These are phyloP conservation scores for Pythium folliculosum DNA, from an alignment of 352 stramenopile species.

Conservation along the genomic window DNA sequence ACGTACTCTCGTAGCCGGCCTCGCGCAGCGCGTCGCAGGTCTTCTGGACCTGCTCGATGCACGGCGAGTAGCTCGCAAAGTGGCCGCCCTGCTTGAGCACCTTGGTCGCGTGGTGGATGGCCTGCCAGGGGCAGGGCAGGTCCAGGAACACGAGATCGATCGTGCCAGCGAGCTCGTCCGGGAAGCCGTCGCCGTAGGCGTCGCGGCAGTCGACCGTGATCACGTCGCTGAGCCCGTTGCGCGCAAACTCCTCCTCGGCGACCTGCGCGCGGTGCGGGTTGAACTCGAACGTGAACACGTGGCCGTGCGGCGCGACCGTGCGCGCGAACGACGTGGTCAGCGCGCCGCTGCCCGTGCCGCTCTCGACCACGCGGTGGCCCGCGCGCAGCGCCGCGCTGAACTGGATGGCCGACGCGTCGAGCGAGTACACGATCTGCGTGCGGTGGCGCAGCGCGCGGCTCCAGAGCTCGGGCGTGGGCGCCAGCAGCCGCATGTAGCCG, in stretches of 20 bases:
- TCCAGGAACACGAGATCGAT: slow-evolving; percentile 98
- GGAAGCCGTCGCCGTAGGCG: slow-evolving; percentile 92
- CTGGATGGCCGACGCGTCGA: slow-evolving; percentile 93
- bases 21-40: slow-evolving; percentile 72
- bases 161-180: slow-evolving; percentile 54
- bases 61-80: slow-evolving; percentile 98
- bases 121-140: slow-evolving; percentile 97
- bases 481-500: slow-evolving; percentile 95
- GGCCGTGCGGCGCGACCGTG: slow-evolving; percentile 87
- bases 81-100: slow-evolving; percentile 92
- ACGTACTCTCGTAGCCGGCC: slow-evolving; percentile 83
- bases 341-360: slow-evolving; percentile 89
- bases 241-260: slow-evolving; percentile 93
- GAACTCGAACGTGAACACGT: slow-evolving; percentile 98
- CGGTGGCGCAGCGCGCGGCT: slow-evolving; percentile 88
- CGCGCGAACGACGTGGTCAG: slow-evolving; percentile 93
- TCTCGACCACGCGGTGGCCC: slow-evolving; percentile 92
- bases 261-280: slow-evolving; percentile 93
- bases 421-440: slow-evolving; percentile 98
- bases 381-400: slow-evolving; percentile 90
- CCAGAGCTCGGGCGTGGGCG: slow-evolving; percentile 97
- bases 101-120: slow-evolving; percentile 91
- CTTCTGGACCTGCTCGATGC: slow-evolving; percentile 98
- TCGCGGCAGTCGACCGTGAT: slow-evolving; percentile 95
- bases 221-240: slow-evolving; percentile 90